Evolutionary conservation across 1,284 basidiomycete species (phyloP).

Genomic region (Ceratobasidium sp.): DNA sequence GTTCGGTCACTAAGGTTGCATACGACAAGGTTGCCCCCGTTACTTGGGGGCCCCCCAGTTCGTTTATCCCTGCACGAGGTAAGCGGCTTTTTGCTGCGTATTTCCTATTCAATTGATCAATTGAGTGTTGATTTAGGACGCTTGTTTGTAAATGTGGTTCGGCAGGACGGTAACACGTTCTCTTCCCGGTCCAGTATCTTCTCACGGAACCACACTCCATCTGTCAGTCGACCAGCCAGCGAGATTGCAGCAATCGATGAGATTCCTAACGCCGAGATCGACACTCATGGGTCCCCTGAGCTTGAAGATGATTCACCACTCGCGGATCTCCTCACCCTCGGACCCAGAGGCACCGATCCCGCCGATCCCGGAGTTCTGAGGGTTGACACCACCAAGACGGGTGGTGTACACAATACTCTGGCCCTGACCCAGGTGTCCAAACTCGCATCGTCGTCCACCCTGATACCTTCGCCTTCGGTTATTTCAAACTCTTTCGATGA

Average conservation of each 20-base stretch:
- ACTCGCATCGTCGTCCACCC: neutral
- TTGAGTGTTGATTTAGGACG: neutral
- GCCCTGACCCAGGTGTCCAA: neutral
- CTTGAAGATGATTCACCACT: neutral
- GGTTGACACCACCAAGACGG: too few species aligned
- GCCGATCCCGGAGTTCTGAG: too few species aligned
- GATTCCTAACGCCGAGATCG: neutral
- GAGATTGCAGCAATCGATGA: neutral
- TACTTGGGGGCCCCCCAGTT: neutral
- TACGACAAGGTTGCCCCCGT: neutral
- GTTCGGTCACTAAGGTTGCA: neutral
- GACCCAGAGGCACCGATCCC: too few species aligned
- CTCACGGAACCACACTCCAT: neutral
- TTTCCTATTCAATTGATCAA: neutral
- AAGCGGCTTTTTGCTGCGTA: neutral
- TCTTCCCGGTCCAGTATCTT: conserved; percentile 13
- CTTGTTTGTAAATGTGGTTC: neutral
- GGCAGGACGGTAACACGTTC: neutral
- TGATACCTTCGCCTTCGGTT: neutral
- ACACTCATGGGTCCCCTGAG: neutral
- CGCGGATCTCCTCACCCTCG: neutral
- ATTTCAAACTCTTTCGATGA: neutral
- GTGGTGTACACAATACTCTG: too few species aligned
- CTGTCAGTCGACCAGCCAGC: neutral
- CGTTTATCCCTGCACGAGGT: neutral